phyloP scores from a whole-genome alignment of 805 yeast species.

The Saturnispora kantuleensis region DNA sequence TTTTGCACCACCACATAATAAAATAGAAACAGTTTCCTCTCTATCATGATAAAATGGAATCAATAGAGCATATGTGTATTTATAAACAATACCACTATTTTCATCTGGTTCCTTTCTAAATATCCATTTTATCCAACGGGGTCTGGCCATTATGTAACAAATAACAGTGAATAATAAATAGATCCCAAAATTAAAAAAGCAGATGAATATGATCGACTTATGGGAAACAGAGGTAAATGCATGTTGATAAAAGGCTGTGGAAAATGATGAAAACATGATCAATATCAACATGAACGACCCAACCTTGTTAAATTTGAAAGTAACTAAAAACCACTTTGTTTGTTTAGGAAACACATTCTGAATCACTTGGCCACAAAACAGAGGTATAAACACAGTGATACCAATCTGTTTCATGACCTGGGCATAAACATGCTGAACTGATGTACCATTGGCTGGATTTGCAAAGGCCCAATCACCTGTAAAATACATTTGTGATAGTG shows the following conservation, averaged over 20 bases:
- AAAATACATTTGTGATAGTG: slow-evolving; percentile 63
- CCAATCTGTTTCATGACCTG: slow-evolving; percentile 86
- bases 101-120: slow-evolving; percentile 40
- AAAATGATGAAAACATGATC: slow-evolving; percentile 52
- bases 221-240: slow-evolving; percentile 50
- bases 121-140: slow-evolving; percentile 34
- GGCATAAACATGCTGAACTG: slow-evolving; percentile 50
- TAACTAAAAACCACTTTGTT: slow-evolving; percentile 48
- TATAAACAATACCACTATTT: slow-evolving; percentile 36
- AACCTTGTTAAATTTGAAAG: slow-evolving; percentile 55
- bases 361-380: slow-evolving; percentile 78
- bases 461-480: slow-evolving; percentile 60
- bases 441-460: slow-evolving; percentile 57
- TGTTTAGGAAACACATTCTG: slow-evolving; percentile 63
- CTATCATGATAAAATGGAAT: slow-evolving; percentile 64
- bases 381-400: slow-evolving; percentile 66
- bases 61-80: slow-evolving; percentile 32
- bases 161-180: slow-evolving; percentile 67
- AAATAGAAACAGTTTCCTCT: slow-evolving; percentile 63
- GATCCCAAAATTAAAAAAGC: slow-evolving; percentile 74
- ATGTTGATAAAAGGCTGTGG: slow-evolving; percentile 76
- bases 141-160: slow-evolving; percentile 53
- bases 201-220: slow-evolving; percentile 61
- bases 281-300: slow-evolving; percentile 73
- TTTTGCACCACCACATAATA: slow-evolving; percentile 89